Conservation (phyloP, 2,329 filamentous ascomycete genomes). For the Ophiocordyceps unilateralis region DNA sequence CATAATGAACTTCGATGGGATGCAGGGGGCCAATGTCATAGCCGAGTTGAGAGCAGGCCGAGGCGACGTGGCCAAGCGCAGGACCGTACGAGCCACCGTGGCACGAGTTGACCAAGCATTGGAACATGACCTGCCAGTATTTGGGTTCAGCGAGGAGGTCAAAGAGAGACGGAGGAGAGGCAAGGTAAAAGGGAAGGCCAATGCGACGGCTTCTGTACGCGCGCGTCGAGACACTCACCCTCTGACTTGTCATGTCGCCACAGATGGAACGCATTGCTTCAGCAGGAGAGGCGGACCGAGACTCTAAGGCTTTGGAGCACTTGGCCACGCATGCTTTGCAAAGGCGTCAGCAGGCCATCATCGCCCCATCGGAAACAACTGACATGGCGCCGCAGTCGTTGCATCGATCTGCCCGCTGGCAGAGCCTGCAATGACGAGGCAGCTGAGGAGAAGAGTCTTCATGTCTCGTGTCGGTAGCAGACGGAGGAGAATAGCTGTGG, state of each 20-base stretch:
- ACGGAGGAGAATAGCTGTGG: slow-evolving; percentile 4
- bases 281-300: not conserved
- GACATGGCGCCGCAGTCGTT: slow-evolving; percentile 2
- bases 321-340: slow-evolving; percentile 1
- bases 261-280: not conserved
- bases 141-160: not conserved
- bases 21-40: slow-evolving; percentile 11
- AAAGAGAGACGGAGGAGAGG: not conserved
- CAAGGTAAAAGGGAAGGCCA: not conserved
- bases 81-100: slow-evolving; percentile 10
- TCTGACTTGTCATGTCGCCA: slow-evolving; percentile 7
- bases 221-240: slow-evolving; percentile 5
- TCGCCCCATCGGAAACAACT: not conserved
- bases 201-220: too few relatives aligned
- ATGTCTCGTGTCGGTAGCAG: slow-evolving; percentile 6
- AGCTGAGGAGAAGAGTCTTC: slow-evolving; percentile 5
- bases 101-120: slow-evolving; percentile 14
- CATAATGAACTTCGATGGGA: slow-evolving; percentile 12
- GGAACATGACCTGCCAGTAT: slow-evolving; percentile 11
- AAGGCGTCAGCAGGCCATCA: not conserved
- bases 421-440: slow-evolving; percentile 5
- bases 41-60: slow-evolving; percentile 11
- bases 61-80: slow-evolving; percentile 11
- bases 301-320: slow-evolving; percentile 2
- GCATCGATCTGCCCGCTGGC: slow-evolving; percentile 1